These are phyloP conservation scores for Penicillium antarcticum DNA, from an alignment of 495 filamentous ascomycete genomes.

Conservation along the genomic window DNA sequence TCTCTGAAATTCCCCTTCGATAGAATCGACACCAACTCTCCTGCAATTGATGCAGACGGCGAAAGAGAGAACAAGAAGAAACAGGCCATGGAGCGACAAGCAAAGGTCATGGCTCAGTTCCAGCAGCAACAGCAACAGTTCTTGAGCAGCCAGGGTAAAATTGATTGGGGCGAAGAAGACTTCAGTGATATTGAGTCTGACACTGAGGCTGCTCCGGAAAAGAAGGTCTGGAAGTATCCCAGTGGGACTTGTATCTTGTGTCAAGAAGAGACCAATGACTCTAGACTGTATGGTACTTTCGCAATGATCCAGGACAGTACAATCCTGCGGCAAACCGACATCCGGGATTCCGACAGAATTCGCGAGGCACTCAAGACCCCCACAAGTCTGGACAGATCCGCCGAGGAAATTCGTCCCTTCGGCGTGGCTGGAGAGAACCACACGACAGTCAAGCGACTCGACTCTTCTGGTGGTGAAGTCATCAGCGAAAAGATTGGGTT, in stretches of 20 bases:
- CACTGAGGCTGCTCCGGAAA: conserved; percentile 47
- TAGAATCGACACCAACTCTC: conserved; percentile 54
- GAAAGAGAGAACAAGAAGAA: conserved; percentile 84
- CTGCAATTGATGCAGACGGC: conserved; percentile 57
- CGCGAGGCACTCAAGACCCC: conserved; percentile 78
- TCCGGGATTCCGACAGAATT: conserved; percentile 77
- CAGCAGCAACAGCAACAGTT: conserved; percentile 96
- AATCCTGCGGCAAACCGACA: conserved; percentile 80
- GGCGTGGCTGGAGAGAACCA: conserved; percentile 86
- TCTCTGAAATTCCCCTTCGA: conserved; percentile 51
- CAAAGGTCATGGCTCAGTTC: conserved; percentile 93
- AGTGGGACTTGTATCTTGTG: conserved; percentile 91
- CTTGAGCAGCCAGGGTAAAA: conserved; percentile 74
- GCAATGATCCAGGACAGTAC: conserved; percentile 83
- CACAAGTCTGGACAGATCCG: conserved; percentile 74
- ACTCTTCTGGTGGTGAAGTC: conserved; percentile 65
- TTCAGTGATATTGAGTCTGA: conserved; percentile 68
- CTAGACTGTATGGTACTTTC: conserved; percentile 86
- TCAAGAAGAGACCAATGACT: conserved; percentile 92
- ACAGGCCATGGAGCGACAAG: conserved; percentile 83
- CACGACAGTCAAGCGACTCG: conserved; percentile 68
- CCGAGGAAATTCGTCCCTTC: conserved; percentile 78
- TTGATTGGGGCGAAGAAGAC: conserved; percentile 82
- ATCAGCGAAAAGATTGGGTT: conserved; percentile 74
- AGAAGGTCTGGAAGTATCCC: conserved; percentile 90